Evolutionary conservation across 192 early-diverging fungal species (phyloP), one percentile per base, ranked within the genome.

Genomic region (Irineochytrium annulatum): DNA sequence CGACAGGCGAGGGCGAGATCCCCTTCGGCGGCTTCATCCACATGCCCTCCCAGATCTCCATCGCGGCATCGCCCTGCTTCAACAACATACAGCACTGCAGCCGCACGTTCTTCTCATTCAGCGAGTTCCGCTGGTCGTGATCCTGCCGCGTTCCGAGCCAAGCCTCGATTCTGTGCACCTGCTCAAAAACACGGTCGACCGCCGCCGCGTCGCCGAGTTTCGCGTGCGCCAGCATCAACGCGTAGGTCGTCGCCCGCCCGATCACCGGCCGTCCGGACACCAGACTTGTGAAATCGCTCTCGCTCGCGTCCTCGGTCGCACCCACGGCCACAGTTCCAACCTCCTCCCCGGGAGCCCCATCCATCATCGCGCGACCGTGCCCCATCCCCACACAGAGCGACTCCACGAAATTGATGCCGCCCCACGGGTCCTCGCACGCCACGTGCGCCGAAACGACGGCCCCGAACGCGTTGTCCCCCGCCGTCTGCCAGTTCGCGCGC

Each of bases 211-310:
- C 34, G 5, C 55, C 55, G 6, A 13, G 14, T 27, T 24, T 32
- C 11, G 63, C 63, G 39, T 65, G 45, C 4, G 34, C 55, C 24
- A 58, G 19, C 63, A 65, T 65, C 3, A 65, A 46, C 1, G 63
- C 39, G 35, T 49, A 65, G 3, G 55, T 28, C 14, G 45, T 49
- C 1, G 44, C 63, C 11, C 63, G 39, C 2, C 63, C 63, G 48
- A 65, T 57, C 1, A 8, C 34, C 22, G 53, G 14, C 0, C 28
- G 32, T 29, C 59, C 45, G 17, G 59, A n/a, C n/a, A n/a, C n/a
- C n/a, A n/a, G n/a, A n/a, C n/a, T n/a, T n/a, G n/a, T n/a, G n/a
- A n/a, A n/a, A n/a, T n/a, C n/a, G n/a, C n/a, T 51, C 19, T 11
- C 31, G 11, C 24, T 51, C 13, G n/a, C 16, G 19, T 52, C 29